phyloP scores from a whole-genome alignment of 2,329 filamentous ascomycete species.

The Chaetomium globosum region DNA sequence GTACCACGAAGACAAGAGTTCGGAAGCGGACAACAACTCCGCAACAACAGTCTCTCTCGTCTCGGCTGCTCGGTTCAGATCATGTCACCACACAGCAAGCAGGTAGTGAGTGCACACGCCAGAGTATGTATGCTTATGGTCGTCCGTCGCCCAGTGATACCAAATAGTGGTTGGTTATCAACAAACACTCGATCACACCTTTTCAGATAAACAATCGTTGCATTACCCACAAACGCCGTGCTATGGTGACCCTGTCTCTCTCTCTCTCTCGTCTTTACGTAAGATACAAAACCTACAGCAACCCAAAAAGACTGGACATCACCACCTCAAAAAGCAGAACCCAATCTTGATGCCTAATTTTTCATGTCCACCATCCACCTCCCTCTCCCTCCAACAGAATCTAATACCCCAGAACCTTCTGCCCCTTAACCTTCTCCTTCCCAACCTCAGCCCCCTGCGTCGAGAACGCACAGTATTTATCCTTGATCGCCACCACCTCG shows the following conservation, averaged over 20 bases:
- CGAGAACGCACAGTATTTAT: slow-evolving; percentile 86
- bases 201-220: not conserved
- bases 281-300: slow-evolving; percentile 14
- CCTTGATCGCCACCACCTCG: slow-evolving; percentile 94
- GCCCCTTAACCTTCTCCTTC: slow-evolving; percentile 26
- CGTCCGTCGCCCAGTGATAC: not conserved
- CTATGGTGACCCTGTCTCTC: slow-evolving; percentile 20
- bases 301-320: not conserved
- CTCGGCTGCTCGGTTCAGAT: not conserved
- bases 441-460: slow-evolving; percentile 51
- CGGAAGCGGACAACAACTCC: not conserved
- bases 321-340: not conserved
- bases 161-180: not conserved
- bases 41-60: not conserved
- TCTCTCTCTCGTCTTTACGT: slow-evolving; percentile 6
- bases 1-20: no score
- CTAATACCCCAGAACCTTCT: slow-evolving; percentile 33
- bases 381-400: slow-evolving; percentile 6
- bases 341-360: slow-evolving; percentile 6
- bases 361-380: not conserved
- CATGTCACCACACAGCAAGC: no score
- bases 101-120: no score
- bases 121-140: no score
- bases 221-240: slow-evolving; percentile 25
- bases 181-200: not conserved